These are phyloP conservation scores for Pythium rishiriense DNA, from an alignment of 352 stramenopile species.

Conservation along the genomic window DNA sequence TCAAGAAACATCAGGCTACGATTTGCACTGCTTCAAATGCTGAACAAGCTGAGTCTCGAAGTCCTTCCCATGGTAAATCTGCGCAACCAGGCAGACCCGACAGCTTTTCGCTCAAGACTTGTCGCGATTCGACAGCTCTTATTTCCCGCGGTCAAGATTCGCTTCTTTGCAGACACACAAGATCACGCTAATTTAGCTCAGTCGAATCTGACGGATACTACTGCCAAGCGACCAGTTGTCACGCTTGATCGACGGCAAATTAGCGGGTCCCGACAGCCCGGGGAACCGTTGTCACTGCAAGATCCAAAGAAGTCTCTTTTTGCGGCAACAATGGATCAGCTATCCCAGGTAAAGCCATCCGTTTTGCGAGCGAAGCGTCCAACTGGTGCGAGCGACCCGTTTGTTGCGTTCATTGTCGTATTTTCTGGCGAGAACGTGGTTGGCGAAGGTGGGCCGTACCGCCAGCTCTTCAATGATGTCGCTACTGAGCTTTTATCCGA, in stretches of 20 bases:
- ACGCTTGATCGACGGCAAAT: conserved; percentile 70
- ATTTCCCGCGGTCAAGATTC: conserved; percentile 76
- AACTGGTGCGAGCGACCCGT: conserved; percentile 73
- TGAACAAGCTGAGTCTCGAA: conserved; percentile 56
- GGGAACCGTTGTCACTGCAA: conserved; percentile 29
- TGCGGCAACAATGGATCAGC: conserved; percentile 57
- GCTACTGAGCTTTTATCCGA: conserved; percentile 58
- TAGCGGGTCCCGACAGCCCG: conserved; percentile 28
- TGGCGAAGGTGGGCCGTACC: conserved; percentile 74
- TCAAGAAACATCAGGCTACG: conserved; percentile 61
- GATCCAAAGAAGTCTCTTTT: conserved; percentile 71
- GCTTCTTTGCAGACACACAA: conserved; percentile 66
- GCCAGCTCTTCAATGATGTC: conserved; percentile 81
- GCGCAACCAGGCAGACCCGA: conserved; percentile 48
- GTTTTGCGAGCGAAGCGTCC: conserved; percentile 68
- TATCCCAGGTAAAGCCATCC: conserved; percentile 46
- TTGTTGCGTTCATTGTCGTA: conserved; percentile 79
- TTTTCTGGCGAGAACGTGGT: conserved; percentile 82
- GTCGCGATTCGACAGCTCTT: conserved; percentile 62
- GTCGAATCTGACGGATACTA: conserved; percentile 42
- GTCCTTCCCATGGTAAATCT: conserved; percentile 72
- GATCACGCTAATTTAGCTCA: conserved; percentile 67
- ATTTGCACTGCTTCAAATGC: conserved; percentile 54
- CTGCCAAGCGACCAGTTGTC: conserved; percentile 61
- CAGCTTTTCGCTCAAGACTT: conserved; percentile 49